Percentiles rank a stretch among this genome's conserved stretches.
phyloP scores from a whole-genome alignment of 2,329 filamentous ascomycete species.

The Exophiala xenobiotica region DNA sequence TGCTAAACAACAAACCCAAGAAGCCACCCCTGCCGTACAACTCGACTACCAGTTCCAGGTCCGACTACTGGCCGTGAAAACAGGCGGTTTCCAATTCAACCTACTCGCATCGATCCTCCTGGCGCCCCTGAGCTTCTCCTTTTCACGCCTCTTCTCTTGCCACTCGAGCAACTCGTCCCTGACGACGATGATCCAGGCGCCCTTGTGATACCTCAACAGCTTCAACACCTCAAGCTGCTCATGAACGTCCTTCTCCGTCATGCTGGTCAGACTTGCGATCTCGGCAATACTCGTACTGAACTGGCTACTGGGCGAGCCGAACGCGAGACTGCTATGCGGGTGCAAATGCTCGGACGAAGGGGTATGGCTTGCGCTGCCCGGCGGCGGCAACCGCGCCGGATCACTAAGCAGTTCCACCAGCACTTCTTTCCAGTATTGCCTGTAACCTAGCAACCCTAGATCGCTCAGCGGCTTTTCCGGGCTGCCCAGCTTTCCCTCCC shows the following conservation, averaged over 20 bases:
- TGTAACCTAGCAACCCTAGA: conserved; percentile 86
- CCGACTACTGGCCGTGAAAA: conserved; percentile 83
- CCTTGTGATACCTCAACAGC: conserved; percentile 95
- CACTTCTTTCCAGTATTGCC: conserved; percentile 96
- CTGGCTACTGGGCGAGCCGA: conserved; percentile 19
- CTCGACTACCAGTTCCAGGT: conserved; percentile 87
- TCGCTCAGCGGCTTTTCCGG: conserved; percentile 96
- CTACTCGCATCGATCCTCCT: conserved; percentile 70
- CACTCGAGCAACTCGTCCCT: conserved; percentile 75
- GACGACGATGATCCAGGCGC: conserved; percentile 92
- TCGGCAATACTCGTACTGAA: conserved; percentile 74
- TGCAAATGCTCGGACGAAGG: conserved; percentile 29
- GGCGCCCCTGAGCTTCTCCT: conserved; percentile 74
- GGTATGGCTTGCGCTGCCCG: conserved; percentile 25
- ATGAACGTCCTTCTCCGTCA: conserved; percentile 97
- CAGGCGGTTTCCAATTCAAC: conserved; percentile 93
- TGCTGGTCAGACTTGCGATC: conserved; percentile 74
- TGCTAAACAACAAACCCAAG: no score
- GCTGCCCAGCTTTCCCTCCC: conserved; percentile 90
- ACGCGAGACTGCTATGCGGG: conserved; percentile 22
- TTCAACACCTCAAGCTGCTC: conserved; percentile 91
- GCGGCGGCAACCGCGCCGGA: conserved; percentile 54
- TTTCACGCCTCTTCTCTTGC: conserved; percentile 70
- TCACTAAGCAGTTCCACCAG: conserved; percentile 84
- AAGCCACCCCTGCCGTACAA: no score